Base-by-base conservation (phyloP, 2,329 filamentous ascomycete species). In the Cercospora sp. region DNA sequence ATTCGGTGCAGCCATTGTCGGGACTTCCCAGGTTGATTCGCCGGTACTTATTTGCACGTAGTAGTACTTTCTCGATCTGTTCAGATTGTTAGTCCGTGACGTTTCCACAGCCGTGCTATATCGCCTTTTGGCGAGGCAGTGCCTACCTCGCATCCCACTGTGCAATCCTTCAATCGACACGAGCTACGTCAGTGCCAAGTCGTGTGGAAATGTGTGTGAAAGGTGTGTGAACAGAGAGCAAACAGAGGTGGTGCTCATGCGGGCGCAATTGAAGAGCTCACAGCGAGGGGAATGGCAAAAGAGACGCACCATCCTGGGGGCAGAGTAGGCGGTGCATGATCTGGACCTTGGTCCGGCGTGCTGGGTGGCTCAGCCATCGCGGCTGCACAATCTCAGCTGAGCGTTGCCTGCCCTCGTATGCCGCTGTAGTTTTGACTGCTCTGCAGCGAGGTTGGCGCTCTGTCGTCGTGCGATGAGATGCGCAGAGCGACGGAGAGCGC, bases 41-140 rank as follows among this genome's bases (percentile, higher is more conserved):
- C 79, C 79, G 62, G 79, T 81, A 69, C 76, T 79, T 51, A 80
- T 80, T 70, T 80, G 79, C 13, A 81, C 79, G 69, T 74, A 81
- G 74, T 81, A 81, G 70, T 81, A 81, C 65, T 80, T 80, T 66
- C 79, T 73, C 26, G 78, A 79, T 76, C 79, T 80, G 64, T 26
- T 18, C 12, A 30, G n/a, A n/a, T 23, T 26, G 69, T 73, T 66
- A 73, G 68, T 66, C 28, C 6, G 36, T 18, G 20, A 30, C 30
- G 26, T 20, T 53, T 5, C 5, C n/a, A 28, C 4, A 42, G n/a
- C 5, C 23, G 13, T 23, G 16, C 12, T 18, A 57, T 57, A 20
- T 18, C 64, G 40, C 40, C 42, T 61, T 36, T n/a, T 31, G 55
- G 55, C 30, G 55, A 55, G 48, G 48, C 23, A 26, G 28, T 59